Evolutionary conservation across 768 basidiomycete genomes (phyloP), one percentile per base, ranked within the genome.

Genomic region (Tylopilus felleus): DNA sequence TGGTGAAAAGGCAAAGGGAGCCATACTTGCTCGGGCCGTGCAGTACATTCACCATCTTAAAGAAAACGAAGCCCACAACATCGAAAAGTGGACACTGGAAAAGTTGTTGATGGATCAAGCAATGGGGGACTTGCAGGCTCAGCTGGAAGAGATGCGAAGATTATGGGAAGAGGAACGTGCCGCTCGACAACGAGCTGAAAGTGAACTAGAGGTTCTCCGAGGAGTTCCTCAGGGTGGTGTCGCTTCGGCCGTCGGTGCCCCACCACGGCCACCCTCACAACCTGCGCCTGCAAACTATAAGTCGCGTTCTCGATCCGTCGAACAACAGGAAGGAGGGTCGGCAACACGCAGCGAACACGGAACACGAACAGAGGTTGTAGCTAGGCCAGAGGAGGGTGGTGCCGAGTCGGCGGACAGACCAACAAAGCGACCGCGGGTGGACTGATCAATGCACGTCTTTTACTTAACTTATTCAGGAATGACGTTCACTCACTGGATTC

Each of bases 71-170:
- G 89, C 89, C 16, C 81, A 87, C 23, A 94, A 93, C 59, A 92
- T 93, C 55, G 90, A 95, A 66, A 91, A 90, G 65, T 95, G 93
- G 93, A 93, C 92, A 7, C 76, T 96, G 36, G 93, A 96, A 74
- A 93, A 93, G 72, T 68, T 93, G 31, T 74, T 95, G 48, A 93
- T 90, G 87, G 93, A 94, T 64, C 92, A 93, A 71, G 90, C 89
- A 3, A 90, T 91, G 90, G 88, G 87, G 7, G 90, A 91, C 61
- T 72, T 90, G 52, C 89, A 92, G 69, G 82, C 84, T 14, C 90
- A 92, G 66, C 76, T 93, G 12, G 90, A 91, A 62, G 90, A 92
- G 70, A 77, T 88, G 68, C 83, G 87, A 64, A 75, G 86, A n/a
- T 60, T 85, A 65, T 90, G 88, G 85, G 90, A 90, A 49, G 86